Conservation (phyloP, 2,329 filamentous ascomycete genomes). For the Microcyclosporella mali region DNA sequence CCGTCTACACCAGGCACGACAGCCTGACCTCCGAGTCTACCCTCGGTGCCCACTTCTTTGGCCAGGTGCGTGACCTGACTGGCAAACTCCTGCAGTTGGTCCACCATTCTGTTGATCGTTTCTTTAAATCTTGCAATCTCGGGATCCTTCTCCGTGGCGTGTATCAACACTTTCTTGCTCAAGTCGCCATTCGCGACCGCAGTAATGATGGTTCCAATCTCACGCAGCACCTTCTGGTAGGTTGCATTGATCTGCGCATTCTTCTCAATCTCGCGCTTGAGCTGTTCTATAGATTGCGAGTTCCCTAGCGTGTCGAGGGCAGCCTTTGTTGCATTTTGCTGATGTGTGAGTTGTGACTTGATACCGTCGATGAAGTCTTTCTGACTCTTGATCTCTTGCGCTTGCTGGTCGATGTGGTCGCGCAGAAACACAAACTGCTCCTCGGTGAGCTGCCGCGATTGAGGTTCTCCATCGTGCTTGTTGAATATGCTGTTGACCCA, state of each 20-base stretch:
- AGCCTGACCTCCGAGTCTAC: slow-evolving; percentile 86
- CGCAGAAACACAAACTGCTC: slow-evolving; percentile 79
- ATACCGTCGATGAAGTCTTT: slow-evolving; percentile 79
- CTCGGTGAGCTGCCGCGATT: slow-evolving; percentile 58
- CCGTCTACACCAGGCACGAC: slow-evolving; percentile 90
- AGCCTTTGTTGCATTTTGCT: slow-evolving; percentile 77
- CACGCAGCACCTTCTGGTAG: slow-evolving; percentile 92
- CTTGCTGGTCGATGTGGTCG: slow-evolving; percentile 89
- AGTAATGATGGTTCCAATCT: slow-evolving; percentile 96
- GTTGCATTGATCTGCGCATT: slow-evolving; percentile 97
- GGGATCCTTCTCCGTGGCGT: slow-evolving; percentile 93
- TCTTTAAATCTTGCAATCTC: slow-evolving; percentile 97
- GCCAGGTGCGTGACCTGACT: slow-evolving; percentile 93
- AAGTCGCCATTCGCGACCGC: slow-evolving; percentile 92
- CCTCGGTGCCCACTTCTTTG: slow-evolving; percentile 92
- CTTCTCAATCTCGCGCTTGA: slow-evolving; percentile 92
- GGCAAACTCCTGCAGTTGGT: slow-evolving; percentile 92
- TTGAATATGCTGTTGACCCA: slow-evolving; percentile 50
- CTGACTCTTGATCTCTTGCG: slow-evolving; percentile 82
- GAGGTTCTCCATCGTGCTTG: slow-evolving; percentile 47
- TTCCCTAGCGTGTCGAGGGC: slow-evolving; percentile 77
- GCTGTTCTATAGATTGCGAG: slow-evolving; percentile 76
- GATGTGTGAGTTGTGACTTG: slow-evolving; percentile 76
- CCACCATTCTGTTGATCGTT: slow-evolving; percentile 99
- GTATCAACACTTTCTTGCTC: slow-evolving; percentile 94